Evolutionary conservation across 2,329 filamentous ascomycete genomes (phyloP).

Genomic region (Stachybotrys echinatus): DNA sequence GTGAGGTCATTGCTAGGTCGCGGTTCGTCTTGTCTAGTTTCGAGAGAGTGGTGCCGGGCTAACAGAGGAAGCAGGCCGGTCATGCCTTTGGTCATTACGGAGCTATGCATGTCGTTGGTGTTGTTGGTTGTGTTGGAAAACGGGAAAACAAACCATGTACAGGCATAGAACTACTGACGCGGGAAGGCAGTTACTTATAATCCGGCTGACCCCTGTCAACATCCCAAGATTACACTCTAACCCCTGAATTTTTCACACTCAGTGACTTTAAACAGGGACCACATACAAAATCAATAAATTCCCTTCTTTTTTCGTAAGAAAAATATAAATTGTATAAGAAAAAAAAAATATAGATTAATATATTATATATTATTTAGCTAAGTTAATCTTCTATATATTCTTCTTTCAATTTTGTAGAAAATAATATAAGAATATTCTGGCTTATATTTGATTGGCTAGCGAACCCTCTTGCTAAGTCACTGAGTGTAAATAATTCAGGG

Average conservation of each 20-base stretch:
- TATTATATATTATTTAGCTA: neutral
- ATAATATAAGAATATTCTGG: neutral
- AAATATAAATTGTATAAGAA: neutral
- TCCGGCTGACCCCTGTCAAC: neutral
- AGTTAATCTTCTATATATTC: neutral
- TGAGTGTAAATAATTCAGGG: neutral
- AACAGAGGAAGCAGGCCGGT: constrained; percentile 1
- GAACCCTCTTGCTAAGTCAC: too few species aligned
- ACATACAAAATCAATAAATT: too few species aligned
- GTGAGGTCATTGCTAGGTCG: constrained; percentile 1
- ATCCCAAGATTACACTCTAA: neutral
- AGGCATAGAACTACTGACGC: neutral
- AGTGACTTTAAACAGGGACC: too few species aligned
- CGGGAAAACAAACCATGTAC: neutral
- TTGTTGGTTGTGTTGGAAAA: neutral
- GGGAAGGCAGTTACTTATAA: neutral
- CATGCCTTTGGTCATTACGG: neutral
- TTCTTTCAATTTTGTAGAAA: neutral
- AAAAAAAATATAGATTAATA: neutral
- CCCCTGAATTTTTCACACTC: neutral
- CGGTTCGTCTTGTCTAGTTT: constrained; percentile 1
- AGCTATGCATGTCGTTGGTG: constrained; percentile 1
- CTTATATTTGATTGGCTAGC: too few species aligned
- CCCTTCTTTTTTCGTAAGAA: too few species aligned
- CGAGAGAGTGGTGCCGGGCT: constrained; percentile 1